Conservation (phyloP, 2,329 filamentous ascomycete genomes). For the Xylaria sp. region DNA sequence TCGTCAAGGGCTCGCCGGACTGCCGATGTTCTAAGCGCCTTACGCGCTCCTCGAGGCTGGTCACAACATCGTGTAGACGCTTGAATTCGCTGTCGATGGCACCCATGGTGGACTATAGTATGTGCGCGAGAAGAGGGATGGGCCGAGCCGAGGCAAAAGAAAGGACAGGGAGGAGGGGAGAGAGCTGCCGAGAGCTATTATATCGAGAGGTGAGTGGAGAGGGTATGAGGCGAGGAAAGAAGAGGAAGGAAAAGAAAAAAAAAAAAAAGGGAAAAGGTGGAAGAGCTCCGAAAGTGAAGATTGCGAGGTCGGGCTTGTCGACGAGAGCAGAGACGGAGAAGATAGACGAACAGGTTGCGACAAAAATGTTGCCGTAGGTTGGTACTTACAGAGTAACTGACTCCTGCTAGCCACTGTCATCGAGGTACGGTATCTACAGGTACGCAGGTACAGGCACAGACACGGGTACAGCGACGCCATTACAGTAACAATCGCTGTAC, state of each 20-base stretch:
- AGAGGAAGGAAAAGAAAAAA: conserved; percentile 27
- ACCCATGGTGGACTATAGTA: conserved; percentile 68
- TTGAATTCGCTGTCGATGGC: conserved; percentile 85
- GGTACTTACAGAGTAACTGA: background rate
- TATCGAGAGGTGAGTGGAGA: conserved; percentile 23
- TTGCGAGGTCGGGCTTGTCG: conserved; percentile 35
- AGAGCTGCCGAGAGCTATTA: conserved; percentile 18
- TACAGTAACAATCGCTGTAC: conserved; percentile 20
- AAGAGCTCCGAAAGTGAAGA: conserved; percentile 25
- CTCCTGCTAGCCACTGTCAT: background rate
- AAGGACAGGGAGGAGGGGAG: conserved; percentile 19
- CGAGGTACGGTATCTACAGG: background rate
- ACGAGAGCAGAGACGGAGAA: conserved; percentile 20
- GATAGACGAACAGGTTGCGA: conserved; percentile 35
- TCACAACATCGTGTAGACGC: conserved; percentile 82
- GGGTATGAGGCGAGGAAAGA: conserved; percentile 14
- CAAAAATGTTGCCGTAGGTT: conserved; percentile 28
- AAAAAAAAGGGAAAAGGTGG: conserved; percentile 13
- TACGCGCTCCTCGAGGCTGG: conserved; percentile 84
- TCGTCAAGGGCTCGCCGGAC: conserved; percentile 58
- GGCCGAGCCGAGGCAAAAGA: conserved; percentile 36
- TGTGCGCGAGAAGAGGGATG: conserved; percentile 30
- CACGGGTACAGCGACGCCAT: too few species aligned
- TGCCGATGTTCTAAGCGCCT: conserved; percentile 81
- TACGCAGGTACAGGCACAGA: too few species aligned